phyloP scores from a whole-genome alignment of 2,329 filamentous ascomycete species.

The Pseudopithomyces maydicus region DNA sequence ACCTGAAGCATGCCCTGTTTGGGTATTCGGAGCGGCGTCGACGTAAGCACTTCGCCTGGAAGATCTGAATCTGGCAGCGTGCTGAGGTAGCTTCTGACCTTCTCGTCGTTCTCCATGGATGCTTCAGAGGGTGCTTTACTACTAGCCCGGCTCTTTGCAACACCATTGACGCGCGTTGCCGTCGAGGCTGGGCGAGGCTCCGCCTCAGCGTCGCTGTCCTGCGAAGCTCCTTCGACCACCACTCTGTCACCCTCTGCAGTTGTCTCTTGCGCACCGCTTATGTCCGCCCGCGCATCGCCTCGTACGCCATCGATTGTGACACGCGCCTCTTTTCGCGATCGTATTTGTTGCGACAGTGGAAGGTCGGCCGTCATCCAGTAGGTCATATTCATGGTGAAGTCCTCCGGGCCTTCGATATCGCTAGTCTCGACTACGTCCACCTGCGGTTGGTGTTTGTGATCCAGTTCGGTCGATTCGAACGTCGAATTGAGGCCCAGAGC shows the following conservation, averaged over 20 bases:
- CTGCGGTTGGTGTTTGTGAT: conserved; percentile 31
- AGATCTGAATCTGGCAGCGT: conserved; percentile 43
- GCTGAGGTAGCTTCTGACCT: conserved; percentile 44
- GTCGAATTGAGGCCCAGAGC: conserved; percentile 43
- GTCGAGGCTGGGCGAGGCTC: conserved; percentile 20
- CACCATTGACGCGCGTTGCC: conserved; percentile 30
- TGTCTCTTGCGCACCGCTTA: conserved; percentile 16
- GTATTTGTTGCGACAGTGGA: conserved; percentile 30
- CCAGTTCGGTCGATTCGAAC: conserved; percentile 39
- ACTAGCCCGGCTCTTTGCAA: conserved; percentile 23
- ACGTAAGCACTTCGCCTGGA: conserved; percentile 26
- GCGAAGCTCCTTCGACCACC: conserved; percentile 20
- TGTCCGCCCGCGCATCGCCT: conserved; percentile 23
- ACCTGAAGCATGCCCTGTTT: conserved; percentile 35
- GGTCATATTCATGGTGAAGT: conserved; percentile 51
- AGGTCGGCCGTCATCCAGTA: conserved; percentile 48
- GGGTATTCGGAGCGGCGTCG: conserved; percentile 31
- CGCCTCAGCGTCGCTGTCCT: conserved; percentile 4
- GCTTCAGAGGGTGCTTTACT: conserved; percentile 31
- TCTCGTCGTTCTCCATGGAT: conserved; percentile 46
- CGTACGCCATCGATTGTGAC: conserved; percentile 19
- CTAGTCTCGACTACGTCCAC: conserved; percentile 46
- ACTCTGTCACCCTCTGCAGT: conserved; percentile 26
- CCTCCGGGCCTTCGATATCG: conserved; percentile 48
- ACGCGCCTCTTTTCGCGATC: conserved; percentile 38